Conservation (phyloP, 2,329 filamentous ascomycete species). For the Calonectria hawksworthii region DNA sequence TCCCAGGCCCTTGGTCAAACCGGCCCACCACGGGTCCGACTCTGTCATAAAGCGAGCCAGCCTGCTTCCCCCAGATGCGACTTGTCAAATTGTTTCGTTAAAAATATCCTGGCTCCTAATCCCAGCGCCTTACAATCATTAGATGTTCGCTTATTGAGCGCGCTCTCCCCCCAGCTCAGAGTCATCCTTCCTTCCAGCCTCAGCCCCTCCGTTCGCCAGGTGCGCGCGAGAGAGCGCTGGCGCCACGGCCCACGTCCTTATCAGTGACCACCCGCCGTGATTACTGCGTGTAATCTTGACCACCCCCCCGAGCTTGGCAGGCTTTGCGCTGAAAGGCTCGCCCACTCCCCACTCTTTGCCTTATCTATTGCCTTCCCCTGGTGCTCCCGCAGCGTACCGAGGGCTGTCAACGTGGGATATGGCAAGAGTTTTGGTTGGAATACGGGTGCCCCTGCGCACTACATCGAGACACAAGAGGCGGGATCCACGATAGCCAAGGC, state of each 20-base stretch:
- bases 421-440: slow-evolving; percentile 12
- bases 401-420: slow-evolving; percentile 16
- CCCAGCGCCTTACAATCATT: neutral
- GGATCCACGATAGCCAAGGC: neutral
- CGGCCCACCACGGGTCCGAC: slow-evolving; percentile 16
- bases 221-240: neutral
- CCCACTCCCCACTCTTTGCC: slow-evolving; percentile 24
- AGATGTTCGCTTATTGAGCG: slow-evolving; percentile 16
- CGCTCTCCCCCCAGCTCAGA: neutral
- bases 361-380: slow-evolving; percentile 20
- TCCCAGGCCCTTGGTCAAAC: slow-evolving; percentile 22
- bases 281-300: slow-evolving; percentile 5
- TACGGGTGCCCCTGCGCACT: neutral
- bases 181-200: slow-evolving; percentile 10
- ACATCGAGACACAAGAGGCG: neutral
- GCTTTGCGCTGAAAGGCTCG: neutral
- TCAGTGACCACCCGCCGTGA: slow-evolving; percentile 12
- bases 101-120: slow-evolving; percentile 9
- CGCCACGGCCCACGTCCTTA: slow-evolving; percentile 19
- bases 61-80: slow-evolving; percentile 15
- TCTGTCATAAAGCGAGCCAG: neutral
- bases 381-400: neutral
- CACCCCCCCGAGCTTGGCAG: neutral
- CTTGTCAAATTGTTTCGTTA: slow-evolving; percentile 21
- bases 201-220: slow-evolving; percentile 3